A percentile compares a stretch with the other conserved stretches of the same genome.
These are phyloP conservation scores for Vinca minor DNA, from an alignment of 257 asterid genomes.

Conservation along the genomic window DNA sequence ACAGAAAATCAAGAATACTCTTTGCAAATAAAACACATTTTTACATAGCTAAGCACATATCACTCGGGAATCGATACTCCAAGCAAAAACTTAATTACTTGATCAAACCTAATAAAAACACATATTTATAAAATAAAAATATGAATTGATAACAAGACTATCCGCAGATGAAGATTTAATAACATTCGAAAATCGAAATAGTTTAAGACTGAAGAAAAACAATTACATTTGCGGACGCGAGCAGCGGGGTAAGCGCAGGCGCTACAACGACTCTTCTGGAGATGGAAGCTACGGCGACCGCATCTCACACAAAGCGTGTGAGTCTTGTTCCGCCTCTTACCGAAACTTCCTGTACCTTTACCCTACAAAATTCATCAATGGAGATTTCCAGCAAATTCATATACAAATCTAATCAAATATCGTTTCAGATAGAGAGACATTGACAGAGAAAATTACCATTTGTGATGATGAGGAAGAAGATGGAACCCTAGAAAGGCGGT, in stretches of 20 bases:
- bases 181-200: neutral
- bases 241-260: constrained; percentile 25
- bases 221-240: constrained; percentile 21
- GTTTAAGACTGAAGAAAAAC: neutral
- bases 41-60: neutral
- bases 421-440: no score
- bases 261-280: constrained; percentile 23
- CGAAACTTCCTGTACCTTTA: constrained; percentile 25
- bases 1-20: neutral
- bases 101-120: neutral
- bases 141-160: neutral
- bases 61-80: no score
- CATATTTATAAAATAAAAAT: neutral
- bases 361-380: constrained; percentile 13
- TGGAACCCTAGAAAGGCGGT: neutral
- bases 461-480: neutral
- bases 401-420: neutral
- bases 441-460: neutral
- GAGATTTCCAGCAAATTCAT: neutral
- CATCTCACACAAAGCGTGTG: constrained; percentile 28
- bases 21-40: neutral
- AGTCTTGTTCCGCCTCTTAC: constrained; percentile 26
- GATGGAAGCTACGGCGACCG: constrained; percentile 29
- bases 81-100: neutral
- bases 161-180: neutral